phyloP scores from a whole-genome alignment of 2,329 filamentous ascomycete species.

The Ascochyta fabae region DNA sequence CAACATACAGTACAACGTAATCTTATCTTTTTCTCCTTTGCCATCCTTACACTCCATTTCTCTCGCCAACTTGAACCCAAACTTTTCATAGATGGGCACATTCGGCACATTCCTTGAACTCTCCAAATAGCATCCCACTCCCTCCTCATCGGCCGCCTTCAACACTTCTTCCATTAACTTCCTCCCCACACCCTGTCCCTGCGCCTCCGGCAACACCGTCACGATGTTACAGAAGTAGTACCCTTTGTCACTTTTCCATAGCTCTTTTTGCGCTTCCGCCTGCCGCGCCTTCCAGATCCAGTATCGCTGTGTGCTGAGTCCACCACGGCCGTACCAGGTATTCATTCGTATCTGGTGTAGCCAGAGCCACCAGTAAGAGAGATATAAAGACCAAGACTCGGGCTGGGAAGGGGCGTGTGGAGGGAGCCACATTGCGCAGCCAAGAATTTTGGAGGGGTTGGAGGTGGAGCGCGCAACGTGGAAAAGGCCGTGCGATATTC shows the following conservation, averaged over 20 bases:
- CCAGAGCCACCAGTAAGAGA: conserved; percentile 71
- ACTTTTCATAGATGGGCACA: conserved; percentile 70
- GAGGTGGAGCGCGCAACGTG: conserved; percentile 70
- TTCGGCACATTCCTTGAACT: conserved; percentile 73
- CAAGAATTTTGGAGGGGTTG: conserved; percentile 61
- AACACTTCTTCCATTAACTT: conserved; percentile 69
- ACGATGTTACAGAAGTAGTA: conserved; percentile 82
- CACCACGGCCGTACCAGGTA: conserved; percentile 70
- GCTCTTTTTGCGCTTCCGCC: conserved; percentile 63
- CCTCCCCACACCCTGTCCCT: conserved; percentile 71
- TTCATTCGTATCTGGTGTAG: conserved; percentile 71
- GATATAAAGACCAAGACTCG: conserved; percentile 67
- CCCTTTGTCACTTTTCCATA: conserved; percentile 70
- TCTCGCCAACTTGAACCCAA: conserved; percentile 70
- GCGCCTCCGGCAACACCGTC: conserved; percentile 68
- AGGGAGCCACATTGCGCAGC: conserved; percentile 75
- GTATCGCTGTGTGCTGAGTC: conserved; percentile 71
- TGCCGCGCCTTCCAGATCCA: conserved; percentile 76
- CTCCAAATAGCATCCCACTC: conserved; percentile 72
- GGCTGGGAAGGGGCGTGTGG: conserved; percentile 58
- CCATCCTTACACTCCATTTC: conserved; percentile 72
- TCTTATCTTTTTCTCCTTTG: conserved; percentile 54
- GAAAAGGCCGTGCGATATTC: conserved; percentile 72
- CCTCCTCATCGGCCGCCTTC: conserved; percentile 67
- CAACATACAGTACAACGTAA: conserved; percentile 56